Base-by-base conservation (phyloP, 2,329 filamentous ascomycete genomes). In the Fonsecaea nubica region DNA sequence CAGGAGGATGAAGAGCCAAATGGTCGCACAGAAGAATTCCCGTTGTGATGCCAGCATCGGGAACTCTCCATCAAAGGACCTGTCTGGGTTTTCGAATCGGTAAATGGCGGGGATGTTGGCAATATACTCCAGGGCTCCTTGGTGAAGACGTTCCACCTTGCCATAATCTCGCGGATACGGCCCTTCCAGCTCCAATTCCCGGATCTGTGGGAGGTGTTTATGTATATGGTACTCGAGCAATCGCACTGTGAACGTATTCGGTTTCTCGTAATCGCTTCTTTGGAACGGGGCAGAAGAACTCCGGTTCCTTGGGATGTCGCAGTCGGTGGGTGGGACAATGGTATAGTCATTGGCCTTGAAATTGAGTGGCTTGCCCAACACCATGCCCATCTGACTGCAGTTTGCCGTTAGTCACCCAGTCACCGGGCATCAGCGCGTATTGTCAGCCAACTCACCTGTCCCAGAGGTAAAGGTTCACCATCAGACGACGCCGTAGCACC, bases 401-500 rank as follows among this genome's bases (percentile, higher is more conserved):
- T 30, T 33, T 15, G 45, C 30, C 15, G 25, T 58, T 18, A 64
- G 48, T 3, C 12, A 5, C 3, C 32, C 55, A 13, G 30, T 2
- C 3, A 33, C n/a, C 2, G 15, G 10, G 8, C 42, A 15, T 7
- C 3, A 12, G 21, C 2, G 25, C 4, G n/a, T 15, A 10, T 35
- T 25, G 18, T 30, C 12, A 8, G 18, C 18, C 12, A 21, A 48
- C 62, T 64, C 15, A 64, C 62, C 62, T 64, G 21, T 64, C 62
- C 62, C 62, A 64, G 18, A 64, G 62, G 40, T 53, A 64, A 10
- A 64, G 45, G 21, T 64, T 60, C 12, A 64, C 13, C 62, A 64
- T 64, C 21, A 58, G 30, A 35, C 62, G 56, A 13, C 62, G 45
- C 15, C 62, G 62, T 38, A 64, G 40, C 7, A 64, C 42, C 4